A percentile compares a stretch with the other conserved stretches of the same genome.
phyloP scores from a whole-genome alignment of 352 stramenopile species.

The Globisporangium nodosum region DNA sequence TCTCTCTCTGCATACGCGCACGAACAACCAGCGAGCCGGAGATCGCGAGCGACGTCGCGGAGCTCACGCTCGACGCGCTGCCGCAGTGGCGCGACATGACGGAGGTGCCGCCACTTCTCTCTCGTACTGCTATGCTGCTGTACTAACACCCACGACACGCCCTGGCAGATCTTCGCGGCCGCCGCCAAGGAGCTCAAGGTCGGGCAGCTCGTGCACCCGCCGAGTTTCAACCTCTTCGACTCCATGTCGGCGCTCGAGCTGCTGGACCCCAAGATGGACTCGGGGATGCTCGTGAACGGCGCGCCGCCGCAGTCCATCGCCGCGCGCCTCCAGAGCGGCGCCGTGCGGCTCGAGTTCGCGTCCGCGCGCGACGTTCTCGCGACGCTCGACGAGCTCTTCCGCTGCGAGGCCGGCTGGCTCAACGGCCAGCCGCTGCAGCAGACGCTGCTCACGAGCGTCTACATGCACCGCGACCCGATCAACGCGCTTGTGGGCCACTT shows the following conservation, averaged over 20 bases:
- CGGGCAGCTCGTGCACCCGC: constrained; percentile 69
- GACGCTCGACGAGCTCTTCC: constrained; percentile 73
- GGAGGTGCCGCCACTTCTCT: constrained; percentile 23
- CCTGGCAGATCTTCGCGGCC: constrained; percentile 8
- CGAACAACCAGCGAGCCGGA: constrained; percentile 5
- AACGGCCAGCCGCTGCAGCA: constrained; percentile 81
- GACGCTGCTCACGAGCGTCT: constrained; percentile 87
- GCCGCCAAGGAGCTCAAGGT: constrained; percentile 78
- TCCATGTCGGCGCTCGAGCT: constrained; percentile 94
- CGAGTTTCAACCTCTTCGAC: constrained; percentile 89
- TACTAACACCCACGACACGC: background rate
- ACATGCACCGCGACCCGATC: constrained; percentile 77
- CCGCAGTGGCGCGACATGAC: constrained; percentile 42
- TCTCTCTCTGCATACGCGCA: background rate
- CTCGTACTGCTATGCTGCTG: background rate
- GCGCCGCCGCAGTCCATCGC: constrained; percentile 47
- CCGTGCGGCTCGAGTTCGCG: constrained; percentile 53
- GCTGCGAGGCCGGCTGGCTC: constrained; percentile 76
- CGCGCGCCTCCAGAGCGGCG: constrained; percentile 32
- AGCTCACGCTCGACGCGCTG: constrained; percentile 22
- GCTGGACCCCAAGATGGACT: constrained; percentile 94
- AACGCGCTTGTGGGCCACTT: constrained; percentile 51
- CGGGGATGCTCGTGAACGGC: constrained; percentile 73
- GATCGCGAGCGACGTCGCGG: constrained; percentile 1
- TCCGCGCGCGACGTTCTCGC: constrained; percentile 62